Percentiles rank a stretch among this genome's conserved stretches.
These are phyloP conservation scores for Lodderomyces pseudojiufengensis DNA, from an alignment of 1,139 yeast species.

Conservation along the genomic window DNA sequence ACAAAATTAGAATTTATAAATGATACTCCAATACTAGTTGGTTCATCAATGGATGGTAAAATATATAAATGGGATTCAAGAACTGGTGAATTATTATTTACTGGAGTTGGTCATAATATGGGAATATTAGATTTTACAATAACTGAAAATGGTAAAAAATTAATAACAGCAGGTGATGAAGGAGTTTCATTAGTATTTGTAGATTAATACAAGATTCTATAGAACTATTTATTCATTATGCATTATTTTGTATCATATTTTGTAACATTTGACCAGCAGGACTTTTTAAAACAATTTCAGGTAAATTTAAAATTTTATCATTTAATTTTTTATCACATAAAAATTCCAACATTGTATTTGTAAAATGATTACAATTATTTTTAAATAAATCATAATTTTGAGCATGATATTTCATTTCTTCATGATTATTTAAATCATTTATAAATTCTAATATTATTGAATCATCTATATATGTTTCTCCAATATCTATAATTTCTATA, in stretches of 20 bases:
- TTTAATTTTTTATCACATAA: conserved; percentile 50
- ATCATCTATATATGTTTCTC: conserved; percentile 47
- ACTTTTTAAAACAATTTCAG: conserved; percentile 53
- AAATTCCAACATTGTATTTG: conserved; percentile 56
- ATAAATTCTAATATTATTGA: conserved; percentile 54
- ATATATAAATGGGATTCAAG: conserved; percentile 87
- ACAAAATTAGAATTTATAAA: conserved; percentile 72
- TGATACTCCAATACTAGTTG: conserved; percentile 56
- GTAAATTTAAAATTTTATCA: conserved; percentile 51
- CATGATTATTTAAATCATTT: conserved; percentile 40
- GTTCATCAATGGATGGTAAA: conserved; percentile 80
- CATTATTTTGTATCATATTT: conserved; percentile 23
- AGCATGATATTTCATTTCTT: conserved; percentile 43
- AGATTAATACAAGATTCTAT: too few species aligned
- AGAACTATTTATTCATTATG: too few species aligned
- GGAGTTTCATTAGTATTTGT: conserved; percentile 79
- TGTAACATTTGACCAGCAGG: conserved; percentile 52
- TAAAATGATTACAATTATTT: conserved; percentile 69
- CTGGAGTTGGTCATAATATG: conserved; percentile 89
- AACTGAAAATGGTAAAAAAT: conserved; percentile 57
- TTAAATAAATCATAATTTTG: conserved; percentile 55
- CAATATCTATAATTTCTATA: conserved; percentile 49
- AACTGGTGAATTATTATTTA: conserved; percentile 71
- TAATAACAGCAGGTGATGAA: conserved; percentile 97
- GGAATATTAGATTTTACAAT: conserved; percentile 83